phyloP scores from a whole-genome alignment of 208 protist species.

The Naegleria fowleri region DNA sequence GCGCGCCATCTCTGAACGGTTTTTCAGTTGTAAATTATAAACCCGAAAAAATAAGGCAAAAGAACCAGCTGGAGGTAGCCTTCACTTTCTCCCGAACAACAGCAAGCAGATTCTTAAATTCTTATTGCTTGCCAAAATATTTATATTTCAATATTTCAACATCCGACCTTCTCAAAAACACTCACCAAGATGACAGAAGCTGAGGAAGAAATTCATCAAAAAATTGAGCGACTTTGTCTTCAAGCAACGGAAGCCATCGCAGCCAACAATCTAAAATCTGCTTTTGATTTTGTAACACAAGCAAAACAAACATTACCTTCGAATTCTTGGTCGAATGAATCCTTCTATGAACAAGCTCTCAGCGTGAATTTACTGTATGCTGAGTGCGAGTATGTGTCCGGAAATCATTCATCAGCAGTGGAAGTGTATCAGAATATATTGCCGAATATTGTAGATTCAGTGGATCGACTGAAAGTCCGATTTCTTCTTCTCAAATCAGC shows the following conservation, averaged over 20 bases:
- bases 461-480: neutral
- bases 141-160: no score
- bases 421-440: constrained; percentile 1
- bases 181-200: neutral
- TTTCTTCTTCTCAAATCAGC: neutral
- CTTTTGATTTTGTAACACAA: neutral
- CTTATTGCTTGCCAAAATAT: no score
- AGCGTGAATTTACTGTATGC: neutral
- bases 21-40: no score
- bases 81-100: no score
- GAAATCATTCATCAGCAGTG: neutral
- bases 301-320: neutral
- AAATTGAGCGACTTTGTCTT: neutral
- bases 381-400: neutral
- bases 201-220: neutral
- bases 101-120: no score
- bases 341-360: neutral
- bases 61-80: no score
- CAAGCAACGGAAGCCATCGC: neutral
- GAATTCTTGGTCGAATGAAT: neutral
- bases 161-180: no score
- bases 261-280: neutral
- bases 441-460: neutral
- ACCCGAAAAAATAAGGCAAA: no score
- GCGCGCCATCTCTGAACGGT: no score